Evolutionary conservation across 306 rosid species (phyloP), one percentile per base, ranked within the genome.

Genomic region (Vigna trinervia): DNA sequence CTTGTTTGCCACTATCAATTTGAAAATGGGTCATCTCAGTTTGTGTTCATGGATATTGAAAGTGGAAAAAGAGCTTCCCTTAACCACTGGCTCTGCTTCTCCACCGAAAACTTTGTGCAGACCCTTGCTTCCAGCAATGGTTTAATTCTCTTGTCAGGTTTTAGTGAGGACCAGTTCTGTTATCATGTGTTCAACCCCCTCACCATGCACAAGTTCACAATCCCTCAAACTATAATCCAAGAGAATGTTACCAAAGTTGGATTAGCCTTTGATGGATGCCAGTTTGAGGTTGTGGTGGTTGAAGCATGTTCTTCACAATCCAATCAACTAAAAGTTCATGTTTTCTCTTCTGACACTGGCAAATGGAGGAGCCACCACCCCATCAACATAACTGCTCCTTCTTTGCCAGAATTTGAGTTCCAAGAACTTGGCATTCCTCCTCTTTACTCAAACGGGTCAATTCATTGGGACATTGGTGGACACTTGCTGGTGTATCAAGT

Each of bases 391-490:
- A 60, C 77, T 50, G 1, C 68, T 2, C 69, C 80, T 22, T 60
- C 77, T 67, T 34, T 77, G 77, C 80, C 77, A 9, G 75, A 77
- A 59, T 9, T 52, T 1, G 83, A 84, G 83, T 81, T 84, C 26
- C 73, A 60, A 45, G 78, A 84, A n/a, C 83, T 77, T 15, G 20
- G 20, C 0, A 58, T 19, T 0, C 67, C 50, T 7, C 83, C 85
- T 41, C 82, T 84, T 32, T 77, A 84, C 62, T 73, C 83, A 15
- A 77, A 84, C 17, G 80, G 87, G 14, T 60, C 78, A 22, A 59
- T 80, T 32, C 82, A 77, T 60, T 84, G 85, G 87, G 87, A 84
- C 77, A 76, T 84, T 5, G 52, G 74, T 41, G 87, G 87, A 34
- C 13, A 84, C 1, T 60, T 84, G 76, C 17, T 80, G 48, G 83